These are phyloP conservation scores for Yamadazyma aaseri DNA, from an alignment of 1,139 yeast species.

Conservation along the genomic window DNA sequence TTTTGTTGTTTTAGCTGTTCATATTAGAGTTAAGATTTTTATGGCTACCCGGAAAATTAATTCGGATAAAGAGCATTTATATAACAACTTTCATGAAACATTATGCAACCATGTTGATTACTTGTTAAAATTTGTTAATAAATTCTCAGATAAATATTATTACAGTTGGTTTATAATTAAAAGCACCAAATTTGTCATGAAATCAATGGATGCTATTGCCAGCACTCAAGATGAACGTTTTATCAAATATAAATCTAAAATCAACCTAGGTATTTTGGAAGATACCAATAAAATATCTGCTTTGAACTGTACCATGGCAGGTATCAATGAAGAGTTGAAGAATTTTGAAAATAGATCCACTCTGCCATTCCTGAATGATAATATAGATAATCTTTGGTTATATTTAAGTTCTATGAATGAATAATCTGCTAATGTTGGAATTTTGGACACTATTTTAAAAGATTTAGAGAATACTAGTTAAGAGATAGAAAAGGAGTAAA, in stretches of 20 bases:
- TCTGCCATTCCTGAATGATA: background rate
- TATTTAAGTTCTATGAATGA: conserved; percentile 3
- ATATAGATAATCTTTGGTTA: conserved; percentile 3
- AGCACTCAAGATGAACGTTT: background rate
- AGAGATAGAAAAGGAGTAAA: too few relatives aligned
- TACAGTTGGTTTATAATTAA: conserved; percentile 6
- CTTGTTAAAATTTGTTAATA: conserved; percentile 2
- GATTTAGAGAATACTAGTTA: conserved; percentile 2
- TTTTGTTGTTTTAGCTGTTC: conserved; percentile 23
- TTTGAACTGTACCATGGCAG: background rate
- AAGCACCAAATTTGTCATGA: background rate
- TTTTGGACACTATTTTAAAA: conserved; percentile 1
- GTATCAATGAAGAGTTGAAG: conserved; percentile 1
- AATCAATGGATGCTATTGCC: background rate
- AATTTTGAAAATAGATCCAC: background rate
- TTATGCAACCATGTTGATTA: background rate
- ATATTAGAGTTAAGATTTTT: conserved; percentile 6
- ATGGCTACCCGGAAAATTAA: background rate
- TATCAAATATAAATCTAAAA: background rate
- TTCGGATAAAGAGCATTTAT: background rate
- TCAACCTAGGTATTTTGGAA: conserved; percentile 2
- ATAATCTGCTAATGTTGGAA: background rate
- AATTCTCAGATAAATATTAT: conserved; percentile 4
- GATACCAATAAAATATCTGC: conserved; percentile 3
- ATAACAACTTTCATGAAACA: background rate